Percentiles rank a stretch among this genome's conserved stretches.
Evolutionary conservation across 2,329 filamentous ascomycete genomes (phyloP).

Genomic region (Sclerotinia nivalis): DNA sequence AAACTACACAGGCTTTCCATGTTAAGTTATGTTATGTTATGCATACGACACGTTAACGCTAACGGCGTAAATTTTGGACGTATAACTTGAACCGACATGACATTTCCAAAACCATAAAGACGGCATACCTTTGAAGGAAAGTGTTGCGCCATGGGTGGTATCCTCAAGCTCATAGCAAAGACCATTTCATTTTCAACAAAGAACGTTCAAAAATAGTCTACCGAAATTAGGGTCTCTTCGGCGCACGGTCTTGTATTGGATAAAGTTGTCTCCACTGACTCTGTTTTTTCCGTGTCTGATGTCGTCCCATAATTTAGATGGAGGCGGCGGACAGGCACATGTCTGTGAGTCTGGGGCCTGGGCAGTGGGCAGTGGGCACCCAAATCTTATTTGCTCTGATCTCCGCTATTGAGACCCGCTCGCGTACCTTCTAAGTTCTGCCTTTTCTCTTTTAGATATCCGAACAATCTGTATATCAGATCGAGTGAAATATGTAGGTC

Average conservation of each 20-base stretch:
- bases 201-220: neutral
- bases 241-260: conserved; percentile 6
- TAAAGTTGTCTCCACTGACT: conserved; percentile 11
- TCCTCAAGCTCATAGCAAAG: neutral
- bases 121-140: neutral
- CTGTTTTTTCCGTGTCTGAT: neutral
- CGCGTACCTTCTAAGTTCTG: neutral
- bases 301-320: conserved; percentile 2
- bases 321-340: neutral
- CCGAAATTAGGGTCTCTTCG: neutral
- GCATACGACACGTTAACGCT: neutral
- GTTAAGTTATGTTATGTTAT: neutral
- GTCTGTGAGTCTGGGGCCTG: conserved; percentile 1
- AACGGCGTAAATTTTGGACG: neutral
- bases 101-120: neutral
- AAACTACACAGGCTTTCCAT: neutral
- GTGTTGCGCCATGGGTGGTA: neutral
- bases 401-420: conserved; percentile 6
- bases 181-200: neutral
- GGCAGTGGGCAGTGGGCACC: neutral
- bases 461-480: neutral
- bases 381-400: neutral
- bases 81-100: neutral
- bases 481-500: neutral
- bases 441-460: neutral